phyloP scores from a whole-genome alignment of 2,329 filamentous ascomycete genomes.

The Ophiostoma quercus region DNA sequence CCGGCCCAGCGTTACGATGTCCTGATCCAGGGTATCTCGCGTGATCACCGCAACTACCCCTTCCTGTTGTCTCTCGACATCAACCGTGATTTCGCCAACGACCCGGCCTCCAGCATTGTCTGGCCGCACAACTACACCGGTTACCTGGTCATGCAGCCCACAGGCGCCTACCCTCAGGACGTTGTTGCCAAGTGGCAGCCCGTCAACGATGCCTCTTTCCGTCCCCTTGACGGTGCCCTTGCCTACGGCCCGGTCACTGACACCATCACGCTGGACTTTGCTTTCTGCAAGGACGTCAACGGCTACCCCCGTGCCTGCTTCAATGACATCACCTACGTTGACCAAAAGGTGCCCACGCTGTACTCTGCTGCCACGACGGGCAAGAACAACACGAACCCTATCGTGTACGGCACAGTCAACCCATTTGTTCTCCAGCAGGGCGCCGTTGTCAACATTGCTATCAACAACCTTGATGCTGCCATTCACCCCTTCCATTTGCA shows the following conservation, averaged over 20 bases:
- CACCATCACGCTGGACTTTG: conserved; percentile 51
- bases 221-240: conserved; percentile 44
- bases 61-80: conserved; percentile 42
- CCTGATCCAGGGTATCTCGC: conserved; percentile 35
- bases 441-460: conserved; percentile 43
- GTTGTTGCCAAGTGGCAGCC: conserved; percentile 42
- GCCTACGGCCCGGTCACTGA: conserved; percentile 43
- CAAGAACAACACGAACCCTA: conserved; percentile 38
- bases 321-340: conserved; percentile 63
- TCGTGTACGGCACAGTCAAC: conserved; percentile 42
- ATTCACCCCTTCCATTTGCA: conserved; percentile 51
- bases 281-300: conserved; percentile 56
- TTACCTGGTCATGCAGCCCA: conserved; percentile 39
- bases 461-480: conserved; percentile 47
- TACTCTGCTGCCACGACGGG: conserved; percentile 63
- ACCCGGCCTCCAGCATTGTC: conserved; percentile 24
- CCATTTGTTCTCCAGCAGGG: conserved; percentile 39
- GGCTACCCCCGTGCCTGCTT: conserved; percentile 57
- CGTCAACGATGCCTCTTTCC: conserved; percentile 57
- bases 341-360: conserved; percentile 62
- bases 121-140: conserved; percentile 43
- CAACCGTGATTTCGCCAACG: conserved; percentile 40
- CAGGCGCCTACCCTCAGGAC: conserved; percentile 31
- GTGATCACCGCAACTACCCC: conserved; percentile 40
- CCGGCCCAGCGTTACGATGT: conserved; percentile 45